A percentile compares a stretch with the other conserved stretches of the same genome.
Evolutionary conservation across 2,329 filamentous ascomycete species (phyloP).

Genomic region (Colletotrichum sp.): DNA sequence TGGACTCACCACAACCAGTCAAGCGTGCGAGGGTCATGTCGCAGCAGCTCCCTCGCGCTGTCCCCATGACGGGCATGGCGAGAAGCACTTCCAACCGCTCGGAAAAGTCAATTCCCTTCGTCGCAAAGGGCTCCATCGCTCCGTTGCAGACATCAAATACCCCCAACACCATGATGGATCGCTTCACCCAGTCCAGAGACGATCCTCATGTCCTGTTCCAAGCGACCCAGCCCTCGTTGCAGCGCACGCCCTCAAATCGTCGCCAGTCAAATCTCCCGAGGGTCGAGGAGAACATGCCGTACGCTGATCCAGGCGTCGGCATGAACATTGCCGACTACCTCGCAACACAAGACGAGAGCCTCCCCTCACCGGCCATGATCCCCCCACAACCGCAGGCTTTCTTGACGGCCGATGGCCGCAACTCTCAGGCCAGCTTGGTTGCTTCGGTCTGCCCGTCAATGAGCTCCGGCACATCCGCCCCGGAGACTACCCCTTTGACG

Average conservation of each 20-base stretch:
- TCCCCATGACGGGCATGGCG: constrained; percentile 20
- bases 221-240: constrained; percentile 24
- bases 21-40: constrained; percentile 39
- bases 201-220: constrained; percentile 28
- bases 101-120: constrained; percentile 43
- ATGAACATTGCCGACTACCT: constrained; percentile 45
- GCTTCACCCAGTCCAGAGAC: constrained; percentile 34
- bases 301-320: constrained; percentile 33
- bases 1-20: constrained; percentile 28
- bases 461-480: constrained; percentile 43
- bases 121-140: constrained; percentile 37
- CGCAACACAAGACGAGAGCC: constrained; percentile 30
- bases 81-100: constrained; percentile 48
- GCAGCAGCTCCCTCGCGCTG: constrained; percentile 28
- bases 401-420: constrained; percentile 23
- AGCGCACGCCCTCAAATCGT: constrained; percentile 29
- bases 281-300: constrained; percentile 37
- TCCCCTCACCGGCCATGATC: constrained; percentile 29
- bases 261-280: constrained; percentile 32
- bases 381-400: constrained; percentile 21
- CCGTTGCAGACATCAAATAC: constrained; percentile 28
- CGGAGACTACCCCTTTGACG: constrained; percentile 45
- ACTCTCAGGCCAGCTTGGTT: constrained; percentile 26
- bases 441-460: constrained; percentile 48
- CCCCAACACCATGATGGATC: constrained; percentile 29